Conservation (phyloP, 148 eudicot species). For the Diospyros lotus region DNA sequence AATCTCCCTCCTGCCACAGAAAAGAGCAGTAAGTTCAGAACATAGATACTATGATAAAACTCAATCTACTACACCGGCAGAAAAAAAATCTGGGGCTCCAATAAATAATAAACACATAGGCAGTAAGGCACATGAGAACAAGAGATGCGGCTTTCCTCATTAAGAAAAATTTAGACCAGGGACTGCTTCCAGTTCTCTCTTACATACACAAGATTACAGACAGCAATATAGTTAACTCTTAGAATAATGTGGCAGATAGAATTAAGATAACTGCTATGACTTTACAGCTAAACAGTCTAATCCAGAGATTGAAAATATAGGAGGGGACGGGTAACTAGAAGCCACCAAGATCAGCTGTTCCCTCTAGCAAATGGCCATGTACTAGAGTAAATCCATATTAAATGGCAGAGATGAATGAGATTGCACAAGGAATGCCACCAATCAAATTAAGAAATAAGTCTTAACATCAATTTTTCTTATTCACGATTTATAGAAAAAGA, state of each 20-base stretch:
- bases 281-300: neutral
- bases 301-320: neutral
- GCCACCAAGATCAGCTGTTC: neutral
- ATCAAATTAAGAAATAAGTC: neutral
- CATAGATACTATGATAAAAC: neutral
- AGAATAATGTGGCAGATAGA: neutral
- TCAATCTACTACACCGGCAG: neutral
- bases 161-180: neutral
- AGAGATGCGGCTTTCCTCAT: neutral
- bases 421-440: neutral
- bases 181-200: neutral
- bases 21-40: neutral
- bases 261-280: neutral
- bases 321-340: no score
- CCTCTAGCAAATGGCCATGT: neutral
- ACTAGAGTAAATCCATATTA: neutral
- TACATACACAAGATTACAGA: neutral
- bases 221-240: neutral
- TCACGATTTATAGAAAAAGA: neutral
- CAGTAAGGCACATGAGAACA: neutral
- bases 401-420: neutral
- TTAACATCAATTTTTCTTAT: neutral
- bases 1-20: constrained; percentile 61
- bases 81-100: neutral
- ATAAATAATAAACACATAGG: neutral